Conservation (phyloP, 2,329 filamentous ascomycete species). For the Claviceps paspali region DNA sequence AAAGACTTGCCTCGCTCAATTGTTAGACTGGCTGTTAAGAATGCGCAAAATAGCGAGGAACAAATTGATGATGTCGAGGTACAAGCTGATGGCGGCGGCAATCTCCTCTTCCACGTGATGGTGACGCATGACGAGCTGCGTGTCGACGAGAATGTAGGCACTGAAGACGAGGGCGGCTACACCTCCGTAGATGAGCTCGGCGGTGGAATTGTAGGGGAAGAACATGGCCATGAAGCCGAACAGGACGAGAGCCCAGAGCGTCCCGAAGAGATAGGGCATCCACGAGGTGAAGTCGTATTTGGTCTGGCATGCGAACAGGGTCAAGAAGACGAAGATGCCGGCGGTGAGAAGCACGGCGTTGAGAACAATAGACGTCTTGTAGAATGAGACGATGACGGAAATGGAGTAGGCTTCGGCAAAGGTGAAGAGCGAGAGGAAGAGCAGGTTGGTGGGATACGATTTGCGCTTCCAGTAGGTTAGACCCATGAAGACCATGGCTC, state of each 20-base stretch:
- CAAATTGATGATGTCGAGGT: constrained; percentile 91
- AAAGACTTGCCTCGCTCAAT: constrained; percentile 38
- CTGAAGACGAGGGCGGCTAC: constrained; percentile 78
- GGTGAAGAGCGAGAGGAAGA: constrained; percentile 86
- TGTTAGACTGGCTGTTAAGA: constrained; percentile 88
- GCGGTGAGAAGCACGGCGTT: constrained; percentile 81
- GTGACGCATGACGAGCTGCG: constrained; percentile 85
- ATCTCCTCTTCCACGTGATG: constrained; percentile 98
- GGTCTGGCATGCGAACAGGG: constrained; percentile 85
- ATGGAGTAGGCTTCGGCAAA: constrained; percentile 86
- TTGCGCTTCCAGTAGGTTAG: constrained; percentile 93
- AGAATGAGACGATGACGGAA: constrained; percentile 84
- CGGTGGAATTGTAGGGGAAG: constrained; percentile 67
- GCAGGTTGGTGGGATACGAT: constrained; percentile 83
- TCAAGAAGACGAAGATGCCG: constrained; percentile 65
- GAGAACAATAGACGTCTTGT: constrained; percentile 68
- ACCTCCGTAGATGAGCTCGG: constrained; percentile 75
- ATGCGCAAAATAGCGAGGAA: constrained; percentile 94
- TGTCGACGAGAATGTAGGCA: constrained; percentile 90
- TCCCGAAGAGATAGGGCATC: constrained; percentile 89
- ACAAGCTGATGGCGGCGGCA: constrained; percentile 83
- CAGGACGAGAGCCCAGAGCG: constrained; percentile 75
- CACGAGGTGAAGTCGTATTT: constrained; percentile 97
- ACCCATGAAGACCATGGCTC: constrained; percentile 69
- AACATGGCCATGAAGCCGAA: constrained; percentile 90